phyloP scores from a whole-genome alignment of 2,329 filamentous ascomycete species.

The Pseudogymnoascus sp. region DNA sequence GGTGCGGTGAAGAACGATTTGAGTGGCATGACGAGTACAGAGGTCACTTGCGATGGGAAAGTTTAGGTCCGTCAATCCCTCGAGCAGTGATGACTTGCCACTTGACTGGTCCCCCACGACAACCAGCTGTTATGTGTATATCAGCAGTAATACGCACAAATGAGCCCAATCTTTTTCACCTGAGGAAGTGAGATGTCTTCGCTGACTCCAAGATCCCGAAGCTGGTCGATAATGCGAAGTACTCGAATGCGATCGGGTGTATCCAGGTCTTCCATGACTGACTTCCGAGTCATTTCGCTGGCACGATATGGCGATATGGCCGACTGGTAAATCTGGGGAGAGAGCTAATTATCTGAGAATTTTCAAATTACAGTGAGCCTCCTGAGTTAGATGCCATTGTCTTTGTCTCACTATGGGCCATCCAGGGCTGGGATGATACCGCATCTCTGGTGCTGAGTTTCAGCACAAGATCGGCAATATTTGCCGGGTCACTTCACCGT shows the following conservation, averaged over 20 bases:
- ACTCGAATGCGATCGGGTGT: not conserved
- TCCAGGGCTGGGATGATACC: not conserved
- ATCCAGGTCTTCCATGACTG: not conserved
- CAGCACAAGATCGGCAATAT: not conserved
- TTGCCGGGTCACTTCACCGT: too few relatives aligned
- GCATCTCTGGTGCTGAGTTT: not conserved
- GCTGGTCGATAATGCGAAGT: slow-evolving; percentile 16
- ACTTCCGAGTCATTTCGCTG: not conserved
- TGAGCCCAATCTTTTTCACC: not conserved
- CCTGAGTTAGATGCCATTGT: too few relatives aligned
- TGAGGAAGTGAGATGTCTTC: slow-evolving; percentile 20
- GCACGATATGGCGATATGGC: too few relatives aligned
- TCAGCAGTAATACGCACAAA: not conserved
- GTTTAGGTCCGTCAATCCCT: slow-evolving; percentile 29
- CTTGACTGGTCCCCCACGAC: slow-evolving; percentile 34
- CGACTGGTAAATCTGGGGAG: too few relatives aligned
- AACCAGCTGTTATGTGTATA: slow-evolving; percentile 31
- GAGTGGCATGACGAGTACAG: slow-evolving; percentile 36
- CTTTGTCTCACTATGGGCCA: not conserved
- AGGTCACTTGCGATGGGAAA: slow-evolving; percentile 33
- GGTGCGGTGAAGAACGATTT: slow-evolving; percentile 32
- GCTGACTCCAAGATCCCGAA: slow-evolving; percentile 16
- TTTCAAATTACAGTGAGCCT: not conserved
- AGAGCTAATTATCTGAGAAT: too few relatives aligned
- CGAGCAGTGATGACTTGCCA: slow-evolving; percentile 30